Conservation (phyloP, 306 rosid species). For the Rubus idaeus region DNA sequence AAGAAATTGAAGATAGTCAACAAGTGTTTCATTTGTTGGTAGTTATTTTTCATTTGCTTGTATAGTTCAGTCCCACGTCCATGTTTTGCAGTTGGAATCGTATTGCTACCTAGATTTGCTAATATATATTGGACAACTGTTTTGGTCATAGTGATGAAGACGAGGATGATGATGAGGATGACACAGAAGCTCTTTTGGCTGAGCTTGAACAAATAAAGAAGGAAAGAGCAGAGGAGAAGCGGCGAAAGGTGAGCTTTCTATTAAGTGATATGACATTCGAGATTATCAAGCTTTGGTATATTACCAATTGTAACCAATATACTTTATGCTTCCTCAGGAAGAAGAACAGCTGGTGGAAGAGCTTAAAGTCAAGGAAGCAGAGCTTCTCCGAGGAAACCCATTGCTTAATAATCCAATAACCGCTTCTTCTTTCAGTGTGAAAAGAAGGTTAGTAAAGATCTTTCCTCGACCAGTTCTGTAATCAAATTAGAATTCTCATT, state of each 20-base stretch:
- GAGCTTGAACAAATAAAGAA: conserved; percentile 98
- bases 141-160: conserved; percentile 47
- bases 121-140: not conserved
- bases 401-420: conserved; percentile 63
- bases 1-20: not conserved
- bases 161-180: conserved; percentile 66
- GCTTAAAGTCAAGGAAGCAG: conserved; percentile 84
- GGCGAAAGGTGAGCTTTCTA: conserved; percentile 56
- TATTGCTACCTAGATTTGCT: not conserved
- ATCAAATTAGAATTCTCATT: not conserved
- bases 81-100: not conserved
- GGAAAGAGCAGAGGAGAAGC: conserved; percentile 95
- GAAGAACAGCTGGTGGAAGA: conserved; percentile 72
- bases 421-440: conserved; percentile 50
- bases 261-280: not conserved
- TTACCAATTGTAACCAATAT: conserved; percentile 5
- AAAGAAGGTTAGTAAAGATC: conserved; percentile 58
- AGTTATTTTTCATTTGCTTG: not conserved
- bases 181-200: conserved; percentile 84
- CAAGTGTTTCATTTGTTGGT: not conserved
- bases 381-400: conserved; percentile 83
- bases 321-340: conserved; percentile 49
- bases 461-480: not conserved
- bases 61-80: not conserved
- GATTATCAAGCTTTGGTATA: not conserved